A percentile compares a stretch with the other conserved stretches of the same genome.
phyloP scores from a whole-genome alignment of 192 early-diverging fungal genomes.

The Backusella luteola region DNA sequence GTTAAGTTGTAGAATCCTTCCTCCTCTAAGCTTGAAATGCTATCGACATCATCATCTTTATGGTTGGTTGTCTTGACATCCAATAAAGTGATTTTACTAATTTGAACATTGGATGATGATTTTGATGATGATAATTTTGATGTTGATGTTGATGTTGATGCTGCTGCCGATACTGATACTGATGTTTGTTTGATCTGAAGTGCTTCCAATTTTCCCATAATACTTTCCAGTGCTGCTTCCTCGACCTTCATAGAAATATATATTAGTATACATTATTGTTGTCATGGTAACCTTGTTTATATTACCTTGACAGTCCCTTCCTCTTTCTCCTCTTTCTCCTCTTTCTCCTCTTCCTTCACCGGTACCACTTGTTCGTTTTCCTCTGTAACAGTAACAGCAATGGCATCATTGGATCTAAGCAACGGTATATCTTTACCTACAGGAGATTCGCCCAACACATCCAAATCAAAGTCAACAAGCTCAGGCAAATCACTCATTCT shows the following conservation, averaged over 20 bases:
- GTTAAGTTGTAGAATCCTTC: not conserved
- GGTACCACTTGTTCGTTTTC: not conserved
- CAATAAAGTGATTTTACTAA: not conserved
- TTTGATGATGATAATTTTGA: too few relatives aligned
- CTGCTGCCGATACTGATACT: not conserved
- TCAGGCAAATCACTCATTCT: constrained; percentile 58
- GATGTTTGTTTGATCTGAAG: not conserved
- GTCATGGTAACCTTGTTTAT: not conserved
- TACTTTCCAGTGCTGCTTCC: not conserved
- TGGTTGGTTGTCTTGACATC: not conserved
- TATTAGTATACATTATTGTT: not conserved
- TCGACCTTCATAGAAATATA: not conserved
- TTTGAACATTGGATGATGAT: not conserved
- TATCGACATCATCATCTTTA: not conserved
- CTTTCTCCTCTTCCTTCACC: not conserved
- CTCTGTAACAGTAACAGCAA: not conserved
- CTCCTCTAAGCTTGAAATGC: not conserved
- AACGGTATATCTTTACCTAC: not conserved
- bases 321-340: not conserved
- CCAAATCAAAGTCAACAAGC: not conserved
- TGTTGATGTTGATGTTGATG: too few relatives aligned
- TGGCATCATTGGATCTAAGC: not conserved
- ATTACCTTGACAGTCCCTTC: not conserved
- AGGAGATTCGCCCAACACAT: not conserved
- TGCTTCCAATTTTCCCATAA: not conserved